phyloP scores from a whole-genome alignment of 805 yeast genomes.

The Torulaspora franciscae region DNA sequence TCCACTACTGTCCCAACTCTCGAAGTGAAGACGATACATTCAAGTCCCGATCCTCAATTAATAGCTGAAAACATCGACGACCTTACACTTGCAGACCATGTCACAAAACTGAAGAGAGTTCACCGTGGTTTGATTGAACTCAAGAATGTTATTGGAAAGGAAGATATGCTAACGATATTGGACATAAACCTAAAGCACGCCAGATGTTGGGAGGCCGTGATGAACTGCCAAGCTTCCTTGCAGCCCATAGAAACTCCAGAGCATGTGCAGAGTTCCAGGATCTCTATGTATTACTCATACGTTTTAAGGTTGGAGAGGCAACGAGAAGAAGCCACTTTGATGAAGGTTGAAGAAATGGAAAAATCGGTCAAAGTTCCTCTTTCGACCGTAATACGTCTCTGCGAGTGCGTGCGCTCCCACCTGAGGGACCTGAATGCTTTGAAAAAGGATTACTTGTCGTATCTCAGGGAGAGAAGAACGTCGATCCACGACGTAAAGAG shows the following conservation, averaged over 20 bases:
- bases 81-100: slow-evolving; percentile 22
- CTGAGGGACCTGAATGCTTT: slow-evolving; percentile 33
- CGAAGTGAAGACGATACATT: not conserved
- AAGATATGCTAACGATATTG: slow-evolving; percentile 19
- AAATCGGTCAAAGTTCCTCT: slow-evolving; percentile 31
- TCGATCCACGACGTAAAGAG: slow-evolving; percentile 26
- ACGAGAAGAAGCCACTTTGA: slow-evolving; percentile 28
- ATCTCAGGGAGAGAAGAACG: slow-evolving; percentile 22
- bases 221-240: slow-evolving; percentile 27
- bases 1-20: slow-evolving; percentile 1
- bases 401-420: slow-evolving; percentile 23
- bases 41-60: not conserved
- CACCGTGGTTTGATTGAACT: slow-evolving; percentile 19
- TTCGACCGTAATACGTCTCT: slow-evolving; percentile 21
- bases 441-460: slow-evolving; percentile 35
- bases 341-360: slow-evolving; percentile 28
- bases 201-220: slow-evolving; percentile 30
- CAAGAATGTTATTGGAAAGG: slow-evolving; percentile 18
- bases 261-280: not conserved
- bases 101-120: slow-evolving; percentile 22
- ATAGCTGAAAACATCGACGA: not conserved
- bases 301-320: slow-evolving; percentile 26
- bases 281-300: slow-evolving; percentile 31
- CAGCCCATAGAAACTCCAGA: not conserved
- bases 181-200: slow-evolving; percentile 22